A percentile compares a stretch with the other conserved stretches of the same genome.
These are phyloP conservation scores for Lentinula guzmanii DNA, from an alignment of 768 basidiomycete genomes.

Conservation along the genomic window DNA sequence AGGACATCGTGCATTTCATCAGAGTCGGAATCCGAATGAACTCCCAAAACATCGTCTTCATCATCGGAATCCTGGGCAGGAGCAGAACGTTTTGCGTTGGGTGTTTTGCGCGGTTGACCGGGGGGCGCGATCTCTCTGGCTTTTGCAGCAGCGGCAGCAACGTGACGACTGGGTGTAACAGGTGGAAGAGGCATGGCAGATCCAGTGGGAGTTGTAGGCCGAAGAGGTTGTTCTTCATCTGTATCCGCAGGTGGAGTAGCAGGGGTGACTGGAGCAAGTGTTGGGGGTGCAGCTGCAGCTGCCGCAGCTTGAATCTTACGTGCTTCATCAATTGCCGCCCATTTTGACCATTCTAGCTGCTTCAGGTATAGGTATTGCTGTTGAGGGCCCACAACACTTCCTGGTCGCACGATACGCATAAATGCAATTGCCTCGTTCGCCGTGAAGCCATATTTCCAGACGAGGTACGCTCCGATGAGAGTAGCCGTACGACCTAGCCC, in stretches of 20 bases:
- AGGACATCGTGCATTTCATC: conserved; percentile 56
- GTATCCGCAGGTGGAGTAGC: conserved; percentile 77
- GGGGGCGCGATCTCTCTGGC: conserved; percentile 71
- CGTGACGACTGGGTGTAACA: conserved; percentile 76
- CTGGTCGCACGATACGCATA: conserved; percentile 96
- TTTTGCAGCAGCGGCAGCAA: conserved; percentile 63
- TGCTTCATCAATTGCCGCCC: conserved; percentile 84
- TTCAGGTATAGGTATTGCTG: conserved; percentile 95
- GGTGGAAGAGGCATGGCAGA: conserved; percentile 47
- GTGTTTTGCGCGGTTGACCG: conserved; percentile 86
- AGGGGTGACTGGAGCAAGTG: conserved; percentile 49
- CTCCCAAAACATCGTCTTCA: conserved; percentile 30
- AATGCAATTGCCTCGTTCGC: conserved; percentile 95
- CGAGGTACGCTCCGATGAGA: conserved; percentile 94
- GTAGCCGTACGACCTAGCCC: conserved; percentile 96
- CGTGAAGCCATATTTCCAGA: conserved; percentile 98
- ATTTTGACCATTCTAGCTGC: conserved; percentile 90
- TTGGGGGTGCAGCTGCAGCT: conserved; percentile 24
- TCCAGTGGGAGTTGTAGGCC: conserved; percentile 37
- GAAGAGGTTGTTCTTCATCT: conserved; percentile 50
- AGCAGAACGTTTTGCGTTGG: conserved; percentile 59
- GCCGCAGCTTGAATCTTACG: conserved; percentile 39
- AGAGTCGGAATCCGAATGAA: conserved; percentile 15
- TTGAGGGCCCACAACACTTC: conserved; percentile 87
- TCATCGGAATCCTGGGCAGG: conserved; percentile 60